phyloP scores from a whole-genome alignment of 1,284 basidiomycete genomes.

The Spongiforma sp. region DNA sequence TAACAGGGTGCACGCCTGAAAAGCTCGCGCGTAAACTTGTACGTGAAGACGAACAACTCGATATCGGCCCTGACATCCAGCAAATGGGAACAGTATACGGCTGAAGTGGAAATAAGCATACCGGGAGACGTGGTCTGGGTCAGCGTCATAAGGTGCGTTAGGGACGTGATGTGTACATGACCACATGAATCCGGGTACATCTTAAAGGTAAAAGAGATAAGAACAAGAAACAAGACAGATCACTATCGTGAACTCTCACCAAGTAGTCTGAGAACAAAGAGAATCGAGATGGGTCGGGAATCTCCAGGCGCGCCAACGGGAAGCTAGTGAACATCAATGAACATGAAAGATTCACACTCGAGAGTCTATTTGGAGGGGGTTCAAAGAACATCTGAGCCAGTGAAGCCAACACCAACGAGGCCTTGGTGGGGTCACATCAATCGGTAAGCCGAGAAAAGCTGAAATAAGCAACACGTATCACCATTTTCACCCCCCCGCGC shows the following conservation, averaged over 20 bases:
- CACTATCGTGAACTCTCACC: conserved; percentile 11
- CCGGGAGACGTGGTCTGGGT: conserved; percentile 16
- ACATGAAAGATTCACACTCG: neutral
- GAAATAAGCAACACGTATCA: too few species aligned
- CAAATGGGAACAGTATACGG: neutral
- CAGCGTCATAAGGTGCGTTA: conserved; percentile 28
- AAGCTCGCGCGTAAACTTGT: conserved; percentile 24
- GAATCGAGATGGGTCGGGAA: conserved; percentile 14
- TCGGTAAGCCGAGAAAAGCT: too few species aligned
- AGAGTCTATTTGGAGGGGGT: too few species aligned
- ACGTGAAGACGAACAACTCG: conserved; percentile 13
- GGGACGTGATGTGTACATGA: conserved; percentile 36
- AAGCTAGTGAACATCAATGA: conserved; percentile 12
- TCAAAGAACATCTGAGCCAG: too few species aligned
- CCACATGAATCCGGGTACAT: conserved; percentile 37
- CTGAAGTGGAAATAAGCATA: neutral
- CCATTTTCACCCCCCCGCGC: too few species aligned
- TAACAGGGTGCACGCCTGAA: conserved; percentile 52
- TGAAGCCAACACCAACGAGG: too few species aligned
- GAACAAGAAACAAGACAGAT: neutral
- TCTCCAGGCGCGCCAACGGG: neutral
- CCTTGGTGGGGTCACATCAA: too few species aligned
- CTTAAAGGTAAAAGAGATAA: conserved; percentile 17
- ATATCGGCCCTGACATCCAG: conserved; percentile 17
- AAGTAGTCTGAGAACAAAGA: conserved; percentile 11